phyloP scores from a whole-genome alignment of 2,329 filamentous ascomycete species.

The Claviceps purpurea region DNA sequence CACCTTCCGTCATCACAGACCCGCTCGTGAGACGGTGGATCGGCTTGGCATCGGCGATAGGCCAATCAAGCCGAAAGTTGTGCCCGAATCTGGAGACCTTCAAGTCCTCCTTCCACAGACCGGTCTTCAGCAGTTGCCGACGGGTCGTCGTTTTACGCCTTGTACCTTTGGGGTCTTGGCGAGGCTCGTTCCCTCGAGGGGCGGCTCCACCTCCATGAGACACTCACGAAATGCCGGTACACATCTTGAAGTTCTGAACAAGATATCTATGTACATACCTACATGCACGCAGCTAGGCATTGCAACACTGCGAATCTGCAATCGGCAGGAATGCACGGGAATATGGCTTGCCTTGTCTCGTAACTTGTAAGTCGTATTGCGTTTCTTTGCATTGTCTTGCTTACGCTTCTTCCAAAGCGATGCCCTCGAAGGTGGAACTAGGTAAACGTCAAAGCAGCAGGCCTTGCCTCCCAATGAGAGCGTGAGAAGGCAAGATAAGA shows the following conservation, averaged over 20 bases:
- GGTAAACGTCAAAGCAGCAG: not conserved
- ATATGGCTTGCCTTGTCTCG: no score
- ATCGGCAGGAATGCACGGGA: no score
- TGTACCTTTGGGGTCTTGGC: slow-evolving; percentile 1
- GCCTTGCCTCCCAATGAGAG: not conserved
- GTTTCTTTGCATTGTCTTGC: no score
- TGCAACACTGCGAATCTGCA: not conserved
- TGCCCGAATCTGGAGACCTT: not conserved
- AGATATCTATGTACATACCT: not conserved
- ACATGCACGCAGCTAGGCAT: not conserved
- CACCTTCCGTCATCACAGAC: no score
- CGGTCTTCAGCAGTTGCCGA: not conserved
- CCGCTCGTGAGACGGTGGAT: not conserved
- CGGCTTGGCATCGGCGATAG: not conserved
- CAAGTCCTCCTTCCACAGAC: not conserved
- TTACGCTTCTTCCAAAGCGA: no score
- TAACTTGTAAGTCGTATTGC: no score
- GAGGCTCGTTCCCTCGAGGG: not conserved
- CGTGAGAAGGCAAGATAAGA: no score
- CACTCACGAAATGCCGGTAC: not conserved
- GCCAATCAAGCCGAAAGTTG: not conserved
- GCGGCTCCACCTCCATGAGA: slow-evolving; percentile 4
- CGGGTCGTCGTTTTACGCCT: not conserved
- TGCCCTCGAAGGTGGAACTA: no score
- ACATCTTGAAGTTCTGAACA: not conserved